A percentile compares a stretch with the other conserved stretches of the same genome.
phyloP scores from a whole-genome alignment of 768 basidiomycete species.

The Lyophyllum decastes region DNA sequence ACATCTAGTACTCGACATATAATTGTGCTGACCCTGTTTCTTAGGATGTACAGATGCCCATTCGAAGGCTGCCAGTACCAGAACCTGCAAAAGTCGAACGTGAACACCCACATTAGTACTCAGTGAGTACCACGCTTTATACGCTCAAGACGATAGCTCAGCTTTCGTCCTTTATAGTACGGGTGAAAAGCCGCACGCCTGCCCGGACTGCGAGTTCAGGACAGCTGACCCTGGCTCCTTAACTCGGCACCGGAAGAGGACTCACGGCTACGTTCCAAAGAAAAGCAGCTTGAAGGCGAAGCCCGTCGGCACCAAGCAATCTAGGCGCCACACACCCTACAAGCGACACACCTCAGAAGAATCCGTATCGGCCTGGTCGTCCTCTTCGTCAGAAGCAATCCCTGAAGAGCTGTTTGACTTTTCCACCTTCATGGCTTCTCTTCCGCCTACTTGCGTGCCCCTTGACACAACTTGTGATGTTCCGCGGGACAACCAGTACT shows the following conservation, averaged over 20 bases:
- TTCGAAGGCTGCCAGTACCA: slow-evolving; percentile 26
- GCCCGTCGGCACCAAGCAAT: neutral
- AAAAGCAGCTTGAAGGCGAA: slow-evolving; percentile 4
- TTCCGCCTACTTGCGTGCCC: neutral
- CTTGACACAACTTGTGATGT: neutral
- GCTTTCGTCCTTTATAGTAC: slow-evolving; percentile 20
- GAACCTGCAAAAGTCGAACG: slow-evolving; percentile 31
- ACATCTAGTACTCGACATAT: neutral
- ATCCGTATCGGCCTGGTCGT: neutral
- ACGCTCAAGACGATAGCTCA: neutral
- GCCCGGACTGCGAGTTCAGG: slow-evolving; percentile 27
- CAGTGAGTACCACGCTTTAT: slow-evolving; percentile 24
- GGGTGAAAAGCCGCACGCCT: slow-evolving; percentile 25
- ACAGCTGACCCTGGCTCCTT: slow-evolving; percentile 31
- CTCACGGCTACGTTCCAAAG: slow-evolving; percentile 24
- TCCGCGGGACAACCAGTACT: neutral
- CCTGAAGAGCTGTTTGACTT: neutral
- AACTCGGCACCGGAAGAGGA: slow-evolving; percentile 31
- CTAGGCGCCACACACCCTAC: slow-evolving; percentile 10
- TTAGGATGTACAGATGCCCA: slow-evolving; percentile 30
- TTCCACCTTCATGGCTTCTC: neutral
- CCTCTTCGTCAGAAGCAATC: neutral
- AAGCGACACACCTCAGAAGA: neutral
- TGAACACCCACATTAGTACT: slow-evolving; percentile 31
- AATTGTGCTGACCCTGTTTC: neutral